Conservation (phyloP, 768 basidiomycete genomes). For the Amanita brunnescens region DNA sequence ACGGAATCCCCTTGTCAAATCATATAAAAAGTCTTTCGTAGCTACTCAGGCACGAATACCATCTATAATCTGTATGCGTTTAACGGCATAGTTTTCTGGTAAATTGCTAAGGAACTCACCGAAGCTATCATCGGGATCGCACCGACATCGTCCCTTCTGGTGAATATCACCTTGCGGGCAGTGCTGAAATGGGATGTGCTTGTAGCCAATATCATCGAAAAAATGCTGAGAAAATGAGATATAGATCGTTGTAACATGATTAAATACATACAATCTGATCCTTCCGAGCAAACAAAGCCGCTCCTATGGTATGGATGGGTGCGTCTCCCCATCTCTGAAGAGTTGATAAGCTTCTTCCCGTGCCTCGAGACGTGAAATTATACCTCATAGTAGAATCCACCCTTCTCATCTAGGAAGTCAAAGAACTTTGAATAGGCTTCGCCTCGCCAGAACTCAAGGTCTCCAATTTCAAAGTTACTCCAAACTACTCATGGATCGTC, state of each 20-base stretch:
- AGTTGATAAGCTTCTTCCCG: background rate
- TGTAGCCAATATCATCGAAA: conserved; percentile 90
- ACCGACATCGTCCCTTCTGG: conserved; percentile 45
- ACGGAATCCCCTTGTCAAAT: no score
- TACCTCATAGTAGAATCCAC: conserved; percentile 87
- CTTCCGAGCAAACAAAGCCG: conserved; percentile 78
- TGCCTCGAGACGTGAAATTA: background rate
- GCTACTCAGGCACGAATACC: background rate
- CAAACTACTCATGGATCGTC: conserved; percentile 45
- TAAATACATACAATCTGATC: conserved; percentile 56
- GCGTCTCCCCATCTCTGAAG: conserved; percentile 88
- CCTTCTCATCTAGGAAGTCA: conserved; percentile 65
- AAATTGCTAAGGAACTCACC: background rate
- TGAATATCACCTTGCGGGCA: conserved; percentile 71
- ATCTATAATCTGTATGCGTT: background rate
- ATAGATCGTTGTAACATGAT: background rate
- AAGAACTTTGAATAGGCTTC: conserved; percentile 81
- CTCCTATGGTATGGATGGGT: conserved; percentile 82
- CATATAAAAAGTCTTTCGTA: background rate
- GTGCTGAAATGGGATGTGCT: conserved; percentile 91
- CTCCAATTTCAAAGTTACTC: conserved; percentile 91
- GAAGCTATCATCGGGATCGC: background rate
- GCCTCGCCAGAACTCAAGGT: conserved; percentile 76
- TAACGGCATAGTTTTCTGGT: background rate
- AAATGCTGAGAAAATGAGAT: conserved; percentile 45